These are phyloP conservation scores for Wickerhamomyces silvicola DNA, from an alignment of 805 yeast species.

Conservation along the genomic window DNA sequence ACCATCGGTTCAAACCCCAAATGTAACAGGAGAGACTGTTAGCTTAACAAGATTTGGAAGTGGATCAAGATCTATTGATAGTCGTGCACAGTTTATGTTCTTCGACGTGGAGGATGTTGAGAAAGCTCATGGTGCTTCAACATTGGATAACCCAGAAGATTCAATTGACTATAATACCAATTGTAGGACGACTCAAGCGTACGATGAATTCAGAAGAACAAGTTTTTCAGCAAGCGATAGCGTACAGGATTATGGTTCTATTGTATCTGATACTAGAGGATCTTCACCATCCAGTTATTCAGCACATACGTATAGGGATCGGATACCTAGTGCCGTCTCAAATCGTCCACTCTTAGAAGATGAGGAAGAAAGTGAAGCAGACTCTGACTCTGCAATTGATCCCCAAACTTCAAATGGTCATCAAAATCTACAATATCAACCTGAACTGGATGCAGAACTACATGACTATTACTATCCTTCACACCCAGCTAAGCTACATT, in stretches of 20 bases:
- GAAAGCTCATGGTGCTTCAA: constrained; percentile 82
- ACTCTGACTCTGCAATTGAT: constrained; percentile 25
- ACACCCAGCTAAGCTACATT: constrained; percentile 37
- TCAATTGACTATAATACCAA: constrained; percentile 67
- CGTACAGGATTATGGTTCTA: constrained; percentile 18
- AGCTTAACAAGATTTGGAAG: constrained; percentile 21
- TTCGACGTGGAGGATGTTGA: constrained; percentile 81
- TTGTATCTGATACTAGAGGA: constrained; percentile 15
- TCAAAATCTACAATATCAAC: constrained; percentile 12
- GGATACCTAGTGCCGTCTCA: constrained; percentile 30
- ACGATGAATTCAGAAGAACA: constrained; percentile 38
- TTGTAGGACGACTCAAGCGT: constrained; percentile 51
- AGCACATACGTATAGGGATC: constrained; percentile 28
- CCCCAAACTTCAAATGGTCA: constrained; percentile 19
- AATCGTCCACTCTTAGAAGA: constrained; percentile 24
- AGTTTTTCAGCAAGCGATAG: constrained; percentile 25
- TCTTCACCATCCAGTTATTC: constrained; percentile 29
- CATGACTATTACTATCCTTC: constrained; percentile 40
- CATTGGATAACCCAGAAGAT: constrained; percentile 46
- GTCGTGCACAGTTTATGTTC: constrained; percentile 57
- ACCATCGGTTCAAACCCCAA: constrained; percentile 3
- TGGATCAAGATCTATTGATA: constrained; percentile 26
- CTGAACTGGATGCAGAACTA: constrained; percentile 23
- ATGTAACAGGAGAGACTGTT: constrained; percentile 9
- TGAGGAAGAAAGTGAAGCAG: constrained; percentile 23